Conservation (phyloP, 78 protist genomes). For the Dictyostelium brefeldianum region DNA sequence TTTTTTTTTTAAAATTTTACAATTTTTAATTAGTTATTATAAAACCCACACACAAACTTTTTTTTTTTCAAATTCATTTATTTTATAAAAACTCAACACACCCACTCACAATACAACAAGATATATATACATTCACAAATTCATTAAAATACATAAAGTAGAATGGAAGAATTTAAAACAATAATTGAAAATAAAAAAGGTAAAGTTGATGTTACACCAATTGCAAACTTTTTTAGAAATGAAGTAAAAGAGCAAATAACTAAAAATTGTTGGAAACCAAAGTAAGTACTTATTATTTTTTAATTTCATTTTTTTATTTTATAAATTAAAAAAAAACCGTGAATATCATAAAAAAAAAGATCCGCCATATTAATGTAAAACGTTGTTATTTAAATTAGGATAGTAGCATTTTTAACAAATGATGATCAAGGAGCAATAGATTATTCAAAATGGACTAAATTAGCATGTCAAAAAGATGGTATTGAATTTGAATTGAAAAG, state of each 20-base stretch:
- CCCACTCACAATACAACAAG: no score
- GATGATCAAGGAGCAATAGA: conserved; percentile 85
- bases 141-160: no score
- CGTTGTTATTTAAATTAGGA: no score
- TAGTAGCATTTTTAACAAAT: conserved; percentile 82
- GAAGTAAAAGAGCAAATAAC: conserved; percentile 50
- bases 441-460: conserved; percentile 84
- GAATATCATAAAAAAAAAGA: background rate
- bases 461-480: conserved; percentile 80
- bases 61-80: background rate
- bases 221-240: conserved; percentile 62
- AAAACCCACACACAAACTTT: background rate
- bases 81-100: background rate
- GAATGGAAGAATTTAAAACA: conserved; percentile 60
- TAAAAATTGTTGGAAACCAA: conserved; percentile 3
- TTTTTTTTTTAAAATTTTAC: background rate
- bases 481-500: conserved; percentile 69
- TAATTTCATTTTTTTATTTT: background rate
- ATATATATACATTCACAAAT: no score
- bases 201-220: conserved; percentile 78
- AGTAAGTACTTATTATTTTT: background rate
- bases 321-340: background rate
- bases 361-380: background rate
- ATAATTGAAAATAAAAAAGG: conserved; percentile 50
- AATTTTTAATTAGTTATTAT: no score